Base-by-base conservation (phyloP, 164 flowering plant genomes). In the Euptelea pleiosperma region DNA sequence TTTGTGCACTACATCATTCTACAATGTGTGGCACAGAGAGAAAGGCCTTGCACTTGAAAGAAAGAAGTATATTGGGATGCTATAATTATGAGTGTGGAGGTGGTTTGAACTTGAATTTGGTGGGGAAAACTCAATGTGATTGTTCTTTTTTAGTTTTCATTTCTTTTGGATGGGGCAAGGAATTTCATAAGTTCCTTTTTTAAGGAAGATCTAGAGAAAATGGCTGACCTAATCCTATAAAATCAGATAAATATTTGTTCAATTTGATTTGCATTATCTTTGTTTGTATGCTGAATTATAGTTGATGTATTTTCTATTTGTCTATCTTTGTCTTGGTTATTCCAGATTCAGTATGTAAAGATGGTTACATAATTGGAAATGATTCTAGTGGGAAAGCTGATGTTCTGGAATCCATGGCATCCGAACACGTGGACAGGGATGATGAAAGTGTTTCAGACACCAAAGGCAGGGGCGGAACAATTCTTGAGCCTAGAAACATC, bases 401-500 rank as follows among this genome's bases (percentile, higher is more conserved):
- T 55, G 35, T 29, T 10, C 9, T 1, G 2, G 61, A 49, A 11
- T 15, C 57, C 34, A 15, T 24, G 31, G 24, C 58, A 16, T 47
- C 72, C 31, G 50, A 55, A 41, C 6, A 43, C 45, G 35, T 2
- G 18, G 37, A 54, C 54, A 34, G 21, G 33, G 50, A 47, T 29
- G 46, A 61, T 28, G 64, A 62, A 53, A 52, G 48, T 52, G 39
- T n/a, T 28, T 29, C 30, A 3, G 54, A 50, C 8, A 36, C 41
- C 6, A 43, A 25, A n/a, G 33, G 50, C 42, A 18, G 42, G 47
- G 19, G 37, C 7, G 53, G 52, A 15, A 64, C 25, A 9, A 52
- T 50, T 51, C 52, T 31, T 46, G 70, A 64, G 43, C 63, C 40
- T 60, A 51, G 52, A 59, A 60, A 41, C 41, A 28, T 41, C 21